A percentile compares a stretch with the other conserved stretches of the same genome.
These are phyloP conservation scores for Calonectria crousiana DNA, from an alignment of 2,329 filamentous ascomycete species.

Conservation along the genomic window DNA sequence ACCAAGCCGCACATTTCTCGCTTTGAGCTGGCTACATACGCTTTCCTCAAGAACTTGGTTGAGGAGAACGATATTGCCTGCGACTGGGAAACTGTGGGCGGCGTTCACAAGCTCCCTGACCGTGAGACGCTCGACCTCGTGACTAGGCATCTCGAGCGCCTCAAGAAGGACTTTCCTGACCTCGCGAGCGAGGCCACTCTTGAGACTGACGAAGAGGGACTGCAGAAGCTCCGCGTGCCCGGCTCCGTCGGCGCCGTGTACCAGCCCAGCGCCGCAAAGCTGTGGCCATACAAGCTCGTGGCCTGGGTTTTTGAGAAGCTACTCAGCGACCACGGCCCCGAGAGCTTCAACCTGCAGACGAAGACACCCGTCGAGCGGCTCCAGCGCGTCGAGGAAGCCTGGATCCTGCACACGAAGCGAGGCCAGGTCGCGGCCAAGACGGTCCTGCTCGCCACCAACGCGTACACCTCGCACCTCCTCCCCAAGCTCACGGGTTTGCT, in stretches of 20 bases:
- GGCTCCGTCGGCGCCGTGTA: slow-evolving; percentile 73
- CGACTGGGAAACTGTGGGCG: slow-evolving; percentile 74
- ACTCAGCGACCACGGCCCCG: slow-evolving; percentile 51
- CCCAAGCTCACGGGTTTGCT: slow-evolving; percentile 78
- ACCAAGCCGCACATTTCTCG: slow-evolving; percentile 70
- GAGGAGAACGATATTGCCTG: slow-evolving; percentile 71
- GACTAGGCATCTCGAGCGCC: slow-evolving; percentile 60
- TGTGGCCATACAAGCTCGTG: slow-evolving; percentile 90
- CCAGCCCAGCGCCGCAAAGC: slow-evolving; percentile 73
- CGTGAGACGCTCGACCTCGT: slow-evolving; percentile 66
- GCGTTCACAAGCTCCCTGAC: slow-evolving; percentile 74
- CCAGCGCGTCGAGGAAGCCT: slow-evolving; percentile 55
- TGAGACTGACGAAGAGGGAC: slow-evolving; percentile 51
- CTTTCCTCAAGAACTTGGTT: slow-evolving; percentile 70
- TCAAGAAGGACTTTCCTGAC: slow-evolving; percentile 66
- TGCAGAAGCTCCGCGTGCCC: slow-evolving; percentile 67
- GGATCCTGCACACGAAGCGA: slow-evolving; percentile 75
- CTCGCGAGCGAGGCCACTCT: slow-evolving; percentile 63
- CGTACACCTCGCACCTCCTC: slow-evolving; percentile 82
- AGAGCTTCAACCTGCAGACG: slow-evolving; percentile 78
- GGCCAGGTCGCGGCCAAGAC: slow-evolving; percentile 73
- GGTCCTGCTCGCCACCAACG: slow-evolving; percentile 86
- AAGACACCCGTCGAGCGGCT: slow-evolving; percentile 73
- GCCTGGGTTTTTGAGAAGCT: slow-evolving; percentile 76
- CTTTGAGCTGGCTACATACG: slow-evolving; percentile 80